Conservation (phyloP, 805 yeast genomes). For the Starmerella sp. region DNA sequence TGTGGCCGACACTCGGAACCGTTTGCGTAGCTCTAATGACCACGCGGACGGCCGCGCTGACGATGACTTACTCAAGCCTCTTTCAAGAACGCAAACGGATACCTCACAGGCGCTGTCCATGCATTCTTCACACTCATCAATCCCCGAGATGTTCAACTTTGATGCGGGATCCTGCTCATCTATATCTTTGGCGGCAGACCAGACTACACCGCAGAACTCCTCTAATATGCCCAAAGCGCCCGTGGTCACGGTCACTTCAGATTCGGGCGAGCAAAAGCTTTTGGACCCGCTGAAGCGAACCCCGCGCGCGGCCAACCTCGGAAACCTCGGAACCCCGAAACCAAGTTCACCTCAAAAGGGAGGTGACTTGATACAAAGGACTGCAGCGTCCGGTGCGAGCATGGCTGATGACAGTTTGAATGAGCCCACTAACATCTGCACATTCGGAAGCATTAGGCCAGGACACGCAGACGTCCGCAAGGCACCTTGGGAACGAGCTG, state of each 20-base stretch:
- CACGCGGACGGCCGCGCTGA: neutral
- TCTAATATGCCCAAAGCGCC: neutral
- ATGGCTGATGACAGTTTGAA: neutral
- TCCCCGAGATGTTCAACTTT: neutral
- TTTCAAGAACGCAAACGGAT: neutral
- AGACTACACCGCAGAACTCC: neutral
- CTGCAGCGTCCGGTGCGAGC: neutral
- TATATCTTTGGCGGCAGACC: neutral
- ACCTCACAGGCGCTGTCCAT: neutral
- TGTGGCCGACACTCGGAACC: constrained; percentile 15
- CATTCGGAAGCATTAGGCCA: constrained; percentile 14
- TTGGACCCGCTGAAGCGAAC: constrained; percentile 1
- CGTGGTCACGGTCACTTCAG: neutral
- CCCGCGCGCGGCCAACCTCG: neutral
- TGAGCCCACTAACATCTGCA: neutral
- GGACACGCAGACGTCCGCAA: constrained; percentile 3
- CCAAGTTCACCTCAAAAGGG: neutral
- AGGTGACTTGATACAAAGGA: neutral
- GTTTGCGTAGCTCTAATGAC: constrained; percentile 5
- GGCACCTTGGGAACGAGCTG: constrained; percentile 13
- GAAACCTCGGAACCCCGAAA: neutral
- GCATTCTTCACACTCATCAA: neutral
- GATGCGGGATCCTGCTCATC: neutral
- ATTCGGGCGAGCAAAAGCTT: neutral
- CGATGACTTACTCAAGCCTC: constrained; percentile 2